These are phyloP conservation scores for Xanthoceras sorbifolium DNA, from an alignment of 345 rosid species.

Conservation along the genomic window DNA sequence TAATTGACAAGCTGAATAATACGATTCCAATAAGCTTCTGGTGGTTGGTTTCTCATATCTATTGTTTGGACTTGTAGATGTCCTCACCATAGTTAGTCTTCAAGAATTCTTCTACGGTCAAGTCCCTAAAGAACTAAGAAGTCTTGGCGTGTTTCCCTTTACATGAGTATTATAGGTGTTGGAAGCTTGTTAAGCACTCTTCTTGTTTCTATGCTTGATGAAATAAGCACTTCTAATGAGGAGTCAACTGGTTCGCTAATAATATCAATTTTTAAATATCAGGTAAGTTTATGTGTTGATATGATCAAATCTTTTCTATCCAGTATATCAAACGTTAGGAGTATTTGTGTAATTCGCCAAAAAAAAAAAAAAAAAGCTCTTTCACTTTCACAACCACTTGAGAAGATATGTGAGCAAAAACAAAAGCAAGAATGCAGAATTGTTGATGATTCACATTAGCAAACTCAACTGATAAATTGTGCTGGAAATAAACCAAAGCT, in stretches of 20 bases:
- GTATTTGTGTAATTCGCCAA: too few species aligned
- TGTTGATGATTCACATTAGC: too few species aligned
- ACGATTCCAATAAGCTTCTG: conserved; percentile 33
- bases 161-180: conserved; percentile 31
- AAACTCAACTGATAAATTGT: too few species aligned
- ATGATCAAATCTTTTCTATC: too few species aligned
- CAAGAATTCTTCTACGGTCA: conserved; percentile 43
- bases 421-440: too few species aligned
- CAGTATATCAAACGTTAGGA: too few species aligned
- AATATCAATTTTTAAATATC: too few species aligned
- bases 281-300: too few species aligned
- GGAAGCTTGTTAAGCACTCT: conserved; percentile 35
- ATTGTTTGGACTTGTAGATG: conserved; percentile 33
- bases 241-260: conserved; percentile 30
- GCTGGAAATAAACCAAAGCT: too few species aligned
- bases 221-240: neutral
- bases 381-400: too few species aligned
- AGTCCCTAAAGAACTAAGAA: conserved; percentile 33
- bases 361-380: too few species aligned
- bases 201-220: conserved; percentile 23
- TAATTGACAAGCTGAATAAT: conserved; percentile 22
- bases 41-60: conserved; percentile 39
- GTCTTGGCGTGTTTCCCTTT: conserved; percentile 35
- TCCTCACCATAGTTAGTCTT: conserved; percentile 36
- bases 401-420: too few species aligned